Evolutionary conservation across 2,329 filamentous ascomycete genomes (phyloP), one percentile per base, ranked within the genome.

Genomic region (Colletotrichum lupini): DNA sequence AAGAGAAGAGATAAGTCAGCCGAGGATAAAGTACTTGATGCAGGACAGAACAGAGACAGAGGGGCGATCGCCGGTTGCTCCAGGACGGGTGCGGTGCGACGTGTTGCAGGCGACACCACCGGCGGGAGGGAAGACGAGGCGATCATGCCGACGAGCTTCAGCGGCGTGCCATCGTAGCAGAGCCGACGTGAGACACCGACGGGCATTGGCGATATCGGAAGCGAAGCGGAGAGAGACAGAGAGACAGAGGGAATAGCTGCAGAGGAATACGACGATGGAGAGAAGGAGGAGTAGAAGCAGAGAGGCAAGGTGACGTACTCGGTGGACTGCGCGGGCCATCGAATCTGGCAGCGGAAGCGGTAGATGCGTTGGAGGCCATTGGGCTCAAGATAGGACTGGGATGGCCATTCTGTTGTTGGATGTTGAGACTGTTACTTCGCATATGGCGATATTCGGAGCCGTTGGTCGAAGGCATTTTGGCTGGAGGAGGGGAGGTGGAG

Each of bases 281-380:
- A 64, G 30, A 73, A n/a, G 24, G 22, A 32, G 26, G 12, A 30
- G 26, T 4, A 53, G 28, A 42, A 19, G 46, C 24, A 49, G 9
- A 49, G 35, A 32, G 59, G 49, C 63, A 68, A n/a, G 75, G 56
- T 42, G 59, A 88, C 87, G 81, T 85, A 90, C 89, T 91, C 32
- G 90, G 90, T 76, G 90, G 90, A 81, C 90, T 92, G 77, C 90
- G 84, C 59, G 90, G 89, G 75, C 89, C 89, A 71, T 91, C 89
- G 78, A 91, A 90, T 77, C 88, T 81, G 76, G 59, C 53, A 28
- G 42, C 64, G 32, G 64, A 32, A 12, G 69, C 65, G 22, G 69
- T 76, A 58, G 78, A 77, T 37, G 71, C 55, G 53, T 53, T 49
- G 68, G 83, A 79, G 77, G 79, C 37, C 77, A 83, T 80, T 59